Base-by-base conservation (phyloP, 805 yeast genomes). In the Torulaspora quercuum region DNA sequence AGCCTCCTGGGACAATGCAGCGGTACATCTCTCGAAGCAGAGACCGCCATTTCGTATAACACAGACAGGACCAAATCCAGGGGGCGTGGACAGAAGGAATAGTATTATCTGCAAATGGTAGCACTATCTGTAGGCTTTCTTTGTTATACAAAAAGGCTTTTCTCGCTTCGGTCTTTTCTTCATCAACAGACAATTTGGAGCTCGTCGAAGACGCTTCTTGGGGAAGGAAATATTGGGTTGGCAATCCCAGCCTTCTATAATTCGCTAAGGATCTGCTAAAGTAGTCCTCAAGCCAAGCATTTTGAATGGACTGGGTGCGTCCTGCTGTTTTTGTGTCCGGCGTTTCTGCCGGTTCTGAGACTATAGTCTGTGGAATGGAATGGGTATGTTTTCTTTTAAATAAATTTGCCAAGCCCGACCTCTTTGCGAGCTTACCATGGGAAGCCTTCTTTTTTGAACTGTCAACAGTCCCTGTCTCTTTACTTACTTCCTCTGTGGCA, bases 1-100 rank as follows among this genome's bases (percentile, higher is more conserved):
- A 55, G 6, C 64, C 64, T n/a, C 57, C 61, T 11, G 61, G 62
- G 6, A 42, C 39, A 6, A 53, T 29, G 31, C 52, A 46, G 26
- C 64, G 46, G 24, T 39, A 45, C 20, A 57, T 39, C 33, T 59
- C 64, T 20, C 48, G 41, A 7, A 53, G 32, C 10, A 59, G 25
- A n/a, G 42, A 33, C 22, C 40, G 46, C 64, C 64, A 59, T 32
- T 49, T 55, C 11, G 46, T 50, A 20, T 46, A 42, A 13, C 55
- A 35, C 21, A 58, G 29, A 4, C 35, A 31, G 24, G 48, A 33
- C 61, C 62, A 58, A 8, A 59, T 21, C 44, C 54, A 46, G 0
- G 63, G 62, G 21, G 55, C 50, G 24, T 44, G 44, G 3, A 57
- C 44, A 7, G 50, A 44, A 2, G 63, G 63, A 2, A 58, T 40